Evolutionary conservation across 305 asterid genomes (phyloP).

Genomic region (Fraxinus platypoda): DNA sequence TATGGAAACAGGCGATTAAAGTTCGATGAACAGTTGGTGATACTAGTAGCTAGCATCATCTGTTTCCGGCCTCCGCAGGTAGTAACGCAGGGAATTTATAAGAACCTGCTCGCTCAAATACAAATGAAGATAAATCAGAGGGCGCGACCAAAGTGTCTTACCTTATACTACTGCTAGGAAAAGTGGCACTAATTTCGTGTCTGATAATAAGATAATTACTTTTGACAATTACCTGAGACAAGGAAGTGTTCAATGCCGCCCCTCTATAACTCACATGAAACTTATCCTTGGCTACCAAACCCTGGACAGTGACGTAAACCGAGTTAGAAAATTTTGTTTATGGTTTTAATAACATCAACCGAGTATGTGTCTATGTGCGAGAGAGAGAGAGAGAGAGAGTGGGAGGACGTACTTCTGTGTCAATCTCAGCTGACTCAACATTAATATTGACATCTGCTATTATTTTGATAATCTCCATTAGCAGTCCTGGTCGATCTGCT

Average conservation of each 20-base stretch:
- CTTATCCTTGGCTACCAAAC: constrained; percentile 89
- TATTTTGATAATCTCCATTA: constrained; percentile 81
- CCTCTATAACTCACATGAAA: constrained; percentile 95
- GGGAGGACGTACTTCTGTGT: constrained; percentile 69
- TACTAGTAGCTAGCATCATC: constrained; percentile 85
- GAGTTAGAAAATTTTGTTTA: constrained; percentile 9
- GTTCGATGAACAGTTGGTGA: constrained; percentile 12
- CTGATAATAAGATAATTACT: neutral
- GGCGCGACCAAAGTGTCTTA: neutral
- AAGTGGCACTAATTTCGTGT: neutral
- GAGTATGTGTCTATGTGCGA: neutral
- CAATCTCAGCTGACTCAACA: constrained; percentile 97
- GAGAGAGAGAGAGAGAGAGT: neutral
- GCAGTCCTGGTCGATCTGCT: constrained; percentile 92
- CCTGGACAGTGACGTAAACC: constrained; percentile 41
- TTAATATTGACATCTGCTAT: constrained; percentile 64
- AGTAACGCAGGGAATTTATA: constrained; percentile 77
- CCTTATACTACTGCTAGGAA: neutral
- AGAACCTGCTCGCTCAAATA: constrained; percentile 60
- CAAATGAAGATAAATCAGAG: neutral
- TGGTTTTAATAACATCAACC: neutral
- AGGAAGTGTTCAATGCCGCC: constrained; percentile 76
- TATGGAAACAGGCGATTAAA: constrained; percentile 1
- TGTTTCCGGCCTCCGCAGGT: constrained; percentile 82
- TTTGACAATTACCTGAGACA: constrained; percentile 72